Evolutionary conservation across 495 filamentous ascomycete genomes (phyloP).

Genomic region (Cercophora newfieldiana): DNA sequence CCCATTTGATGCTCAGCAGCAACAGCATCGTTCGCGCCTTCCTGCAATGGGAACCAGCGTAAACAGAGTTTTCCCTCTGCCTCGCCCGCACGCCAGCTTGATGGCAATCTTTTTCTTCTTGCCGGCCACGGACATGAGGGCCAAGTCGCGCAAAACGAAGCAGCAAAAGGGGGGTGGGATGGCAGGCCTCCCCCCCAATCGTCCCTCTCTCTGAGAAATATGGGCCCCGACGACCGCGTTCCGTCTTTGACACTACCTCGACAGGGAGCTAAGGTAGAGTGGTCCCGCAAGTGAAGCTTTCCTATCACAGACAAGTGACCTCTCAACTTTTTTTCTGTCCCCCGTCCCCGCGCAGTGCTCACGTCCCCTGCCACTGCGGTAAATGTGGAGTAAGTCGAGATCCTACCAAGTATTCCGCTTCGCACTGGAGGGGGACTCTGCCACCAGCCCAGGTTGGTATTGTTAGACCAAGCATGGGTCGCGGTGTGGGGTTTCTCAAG

Average conservation of each 20-base stretch:
- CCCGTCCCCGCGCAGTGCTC: constrained; percentile 6
- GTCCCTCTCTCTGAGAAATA: not conserved
- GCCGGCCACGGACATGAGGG: not conserved
- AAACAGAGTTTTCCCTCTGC: not conserved
- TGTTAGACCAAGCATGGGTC: constrained; percentile 12
- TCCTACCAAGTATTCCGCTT: not conserved
- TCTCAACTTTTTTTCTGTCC: constrained; percentile 4
- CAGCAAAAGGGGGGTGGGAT: not conserved
- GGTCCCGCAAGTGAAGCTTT: constrained; percentile 1
- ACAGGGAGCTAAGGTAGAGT: not conserved
- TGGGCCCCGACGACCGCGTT: not conserved
- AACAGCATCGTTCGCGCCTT: not conserved
- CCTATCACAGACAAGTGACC: constrained; percentile 10
- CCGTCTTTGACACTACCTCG: constrained; percentile 12
- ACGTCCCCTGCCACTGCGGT: constrained; percentile 4
- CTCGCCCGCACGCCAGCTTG: not conserved
- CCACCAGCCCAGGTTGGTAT: not conserved
- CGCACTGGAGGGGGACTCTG: not conserved
- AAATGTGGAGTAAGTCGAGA: not conserved
- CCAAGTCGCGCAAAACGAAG: not conserved
- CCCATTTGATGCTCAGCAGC: constrained; percentile 1
- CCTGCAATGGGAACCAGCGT: not conserved
- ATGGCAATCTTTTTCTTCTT: not conserved
- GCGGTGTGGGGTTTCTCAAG: constrained; percentile 8
- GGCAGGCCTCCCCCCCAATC: not conserved